Evolutionary conservation across 306 rosid species (phyloP).

Genomic region (Pachyrhizus erosus): DNA sequence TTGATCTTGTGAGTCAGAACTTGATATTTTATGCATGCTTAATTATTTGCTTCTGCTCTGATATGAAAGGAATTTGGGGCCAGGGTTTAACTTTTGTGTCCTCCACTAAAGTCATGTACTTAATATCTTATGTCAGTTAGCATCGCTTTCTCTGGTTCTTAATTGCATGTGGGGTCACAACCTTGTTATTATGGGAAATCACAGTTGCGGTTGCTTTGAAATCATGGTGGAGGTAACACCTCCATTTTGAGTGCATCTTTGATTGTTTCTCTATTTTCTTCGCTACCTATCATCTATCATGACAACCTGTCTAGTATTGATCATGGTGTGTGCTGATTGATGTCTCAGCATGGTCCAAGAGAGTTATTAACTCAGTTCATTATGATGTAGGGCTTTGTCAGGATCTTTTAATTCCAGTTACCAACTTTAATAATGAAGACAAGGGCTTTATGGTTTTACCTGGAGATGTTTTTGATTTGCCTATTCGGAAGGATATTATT

Average conservation of each 20-base stretch:
- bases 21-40: not conserved
- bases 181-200: not conserved
- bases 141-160: slow-evolving; percentile 16
- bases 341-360: slow-evolving; percentile 27
- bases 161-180: slow-evolving; percentile 11
- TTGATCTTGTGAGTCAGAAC: slow-evolving; percentile 11
- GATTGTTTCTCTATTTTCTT: not conserved
- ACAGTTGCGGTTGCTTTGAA: not conserved
- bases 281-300: slow-evolving; percentile 30
- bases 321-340: not conserved
- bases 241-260: slow-evolving; percentile 19
- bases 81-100: slow-evolving; percentile 23
- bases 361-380: slow-evolving; percentile 36
- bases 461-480: slow-evolving; percentile 93
- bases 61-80: slow-evolving; percentile 21
- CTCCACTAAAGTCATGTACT: slow-evolving; percentile 17
- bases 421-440: slow-evolving; percentile 83
- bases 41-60: slow-evolving; percentile 19
- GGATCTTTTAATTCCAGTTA: slow-evolving; percentile 89
- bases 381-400: slow-evolving; percentile 69
- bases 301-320: slow-evolving; percentile 4
- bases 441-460: slow-evolving; percentile 88
- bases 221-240: not conserved
- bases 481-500: slow-evolving; percentile 89
- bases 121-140: slow-evolving; percentile 3